A percentile compares a stretch with the other conserved stretches of the same genome.
Evolutionary conservation across 1,139 yeast species (phyloP).

Genomic region (Magnusiomyces clavatus): DNA sequence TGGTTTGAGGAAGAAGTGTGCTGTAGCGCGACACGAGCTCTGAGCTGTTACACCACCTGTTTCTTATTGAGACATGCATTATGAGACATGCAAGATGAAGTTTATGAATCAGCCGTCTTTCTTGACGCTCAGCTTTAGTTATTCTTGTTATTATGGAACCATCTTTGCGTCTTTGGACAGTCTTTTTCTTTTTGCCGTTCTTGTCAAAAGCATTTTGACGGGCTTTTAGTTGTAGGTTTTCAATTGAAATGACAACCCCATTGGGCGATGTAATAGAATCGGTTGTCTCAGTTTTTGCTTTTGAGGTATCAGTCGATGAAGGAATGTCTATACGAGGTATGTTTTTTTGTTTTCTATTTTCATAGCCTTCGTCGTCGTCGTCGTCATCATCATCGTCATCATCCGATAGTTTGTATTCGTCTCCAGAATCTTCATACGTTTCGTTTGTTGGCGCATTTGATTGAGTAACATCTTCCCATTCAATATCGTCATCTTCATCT

Average conservation of each 20-base stretch:
- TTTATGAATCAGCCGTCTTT: conserved; percentile 52
- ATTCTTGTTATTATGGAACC: conserved; percentile 14
- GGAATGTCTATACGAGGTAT: conserved; percentile 3
- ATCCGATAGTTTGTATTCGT: conserved; percentile 25
- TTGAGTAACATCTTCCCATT: conserved; percentile 1
- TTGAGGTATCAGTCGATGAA: conserved; percentile 18
- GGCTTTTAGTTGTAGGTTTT: conserved; percentile 2
- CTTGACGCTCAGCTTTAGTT: conserved; percentile 48
- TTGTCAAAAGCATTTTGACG: conserved; percentile 9
- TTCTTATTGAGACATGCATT: conserved; percentile 58
- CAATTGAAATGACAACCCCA: background rate
- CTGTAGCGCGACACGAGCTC: conserved; percentile 29
- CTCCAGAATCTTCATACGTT: conserved; percentile 30
- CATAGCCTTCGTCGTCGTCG: conserved; percentile 39
- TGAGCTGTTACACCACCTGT: conserved; percentile 63
- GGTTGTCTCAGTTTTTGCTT: conserved; percentile 8
- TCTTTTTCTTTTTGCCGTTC: conserved; percentile 5
- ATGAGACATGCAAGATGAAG: conserved; percentile 50
- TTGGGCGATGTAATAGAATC: conserved; percentile 4
- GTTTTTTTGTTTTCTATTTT: conserved; percentile 20
- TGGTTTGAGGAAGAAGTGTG: conserved; percentile 41
- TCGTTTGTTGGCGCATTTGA: conserved; percentile 14
- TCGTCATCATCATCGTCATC: conserved; percentile 23
- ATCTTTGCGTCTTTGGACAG: conserved; percentile 12
- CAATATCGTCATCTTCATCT: conserved; percentile 7